A percentile compares a stretch with the other conserved stretches of the same genome.
phyloP scores from a whole-genome alignment of 331 rosid species.

The Erythrophleum ivorense region DNA sequence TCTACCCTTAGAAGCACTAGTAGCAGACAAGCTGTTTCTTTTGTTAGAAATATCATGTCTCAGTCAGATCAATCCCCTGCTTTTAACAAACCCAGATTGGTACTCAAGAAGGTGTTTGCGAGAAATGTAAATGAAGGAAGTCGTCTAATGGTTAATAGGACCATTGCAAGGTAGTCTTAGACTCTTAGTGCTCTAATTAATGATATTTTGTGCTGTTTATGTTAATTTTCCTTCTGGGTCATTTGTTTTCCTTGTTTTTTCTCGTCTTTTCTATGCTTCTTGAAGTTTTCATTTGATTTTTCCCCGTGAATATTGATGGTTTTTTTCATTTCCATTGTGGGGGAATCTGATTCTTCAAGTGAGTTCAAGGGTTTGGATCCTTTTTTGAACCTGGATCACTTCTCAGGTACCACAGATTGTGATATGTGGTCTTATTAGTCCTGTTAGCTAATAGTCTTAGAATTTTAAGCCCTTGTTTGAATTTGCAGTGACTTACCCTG shows the following conservation, averaged over 20 bases:
- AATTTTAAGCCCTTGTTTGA: constrained; percentile 25
- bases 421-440: neutral
- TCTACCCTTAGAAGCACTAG: neutral
- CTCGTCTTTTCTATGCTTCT: too few relatives aligned
- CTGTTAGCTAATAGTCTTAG: neutral
- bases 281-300: too few relatives aligned
- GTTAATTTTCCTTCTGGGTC: neutral
- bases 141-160: constrained; percentile 76
- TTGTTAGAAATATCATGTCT: constrained; percentile 35
- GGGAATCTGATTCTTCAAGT: constrained; percentile 41
- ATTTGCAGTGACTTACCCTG: constrained; percentile 80
- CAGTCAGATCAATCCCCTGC: constrained; percentile 47
- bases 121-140: constrained; percentile 69
- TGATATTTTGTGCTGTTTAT: neutral
- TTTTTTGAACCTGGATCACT: constrained; percentile 75
- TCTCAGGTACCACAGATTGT: constrained; percentile 59
- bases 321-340: neutral
- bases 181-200: neutral
- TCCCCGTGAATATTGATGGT: neutral
- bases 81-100: constrained; percentile 65
- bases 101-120: constrained; percentile 68
- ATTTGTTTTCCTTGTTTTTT: too few relatives aligned
- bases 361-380: constrained; percentile 88
- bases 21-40: neutral
- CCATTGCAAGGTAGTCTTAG: constrained; percentile 73